Conservation (phyloP, 2,329 filamentous ascomycete genomes). For the Cladophialophora psammophila region DNA sequence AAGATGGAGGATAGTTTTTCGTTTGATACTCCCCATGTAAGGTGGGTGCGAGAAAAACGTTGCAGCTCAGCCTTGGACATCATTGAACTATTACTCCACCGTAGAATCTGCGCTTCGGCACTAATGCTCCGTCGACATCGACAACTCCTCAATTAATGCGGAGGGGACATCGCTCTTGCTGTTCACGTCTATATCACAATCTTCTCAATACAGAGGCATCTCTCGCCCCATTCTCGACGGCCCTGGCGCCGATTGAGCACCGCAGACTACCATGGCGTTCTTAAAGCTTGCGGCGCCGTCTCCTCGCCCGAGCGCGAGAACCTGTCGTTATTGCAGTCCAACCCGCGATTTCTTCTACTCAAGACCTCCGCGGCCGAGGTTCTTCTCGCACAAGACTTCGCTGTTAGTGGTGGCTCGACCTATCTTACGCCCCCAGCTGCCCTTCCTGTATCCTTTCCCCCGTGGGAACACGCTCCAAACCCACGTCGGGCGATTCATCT, state of each 20-base stretch:
- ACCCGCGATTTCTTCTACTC: conserved; percentile 31
- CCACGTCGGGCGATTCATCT: conserved; percentile 73
- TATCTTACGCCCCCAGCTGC: conserved; percentile 67
- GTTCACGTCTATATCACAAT: not conserved
- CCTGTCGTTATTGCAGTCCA: conserved; percentile 1
- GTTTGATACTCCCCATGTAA: too few relatives aligned
- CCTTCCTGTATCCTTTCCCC: conserved; percentile 66
- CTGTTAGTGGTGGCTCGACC: conserved; percentile 59
- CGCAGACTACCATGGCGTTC: conserved; percentile 8
- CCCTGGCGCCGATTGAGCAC: conserved; percentile 2
- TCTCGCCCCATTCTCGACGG: conserved; percentile 1
- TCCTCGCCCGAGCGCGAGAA: conserved; percentile 18
- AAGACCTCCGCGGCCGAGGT: conserved; percentile 48
- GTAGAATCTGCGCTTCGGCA: not conserved
- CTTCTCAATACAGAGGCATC: not conserved
- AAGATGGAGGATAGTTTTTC: too few relatives aligned
- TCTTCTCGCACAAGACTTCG: conserved; percentile 65
- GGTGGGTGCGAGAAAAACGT: too few relatives aligned
- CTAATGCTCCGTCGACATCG: conserved; percentile 6
- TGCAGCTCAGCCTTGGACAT: not conserved
- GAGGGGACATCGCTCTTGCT: not conserved
- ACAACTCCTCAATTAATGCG: not conserved
- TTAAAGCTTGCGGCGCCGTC: conserved; percentile 12
- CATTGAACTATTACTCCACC: not conserved
- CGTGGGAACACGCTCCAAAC: conserved; percentile 61